These are phyloP conservation scores for Saccharomycopsis javanensis DNA, from an alignment of 805 yeast genomes.

Conservation along the genomic window DNA sequence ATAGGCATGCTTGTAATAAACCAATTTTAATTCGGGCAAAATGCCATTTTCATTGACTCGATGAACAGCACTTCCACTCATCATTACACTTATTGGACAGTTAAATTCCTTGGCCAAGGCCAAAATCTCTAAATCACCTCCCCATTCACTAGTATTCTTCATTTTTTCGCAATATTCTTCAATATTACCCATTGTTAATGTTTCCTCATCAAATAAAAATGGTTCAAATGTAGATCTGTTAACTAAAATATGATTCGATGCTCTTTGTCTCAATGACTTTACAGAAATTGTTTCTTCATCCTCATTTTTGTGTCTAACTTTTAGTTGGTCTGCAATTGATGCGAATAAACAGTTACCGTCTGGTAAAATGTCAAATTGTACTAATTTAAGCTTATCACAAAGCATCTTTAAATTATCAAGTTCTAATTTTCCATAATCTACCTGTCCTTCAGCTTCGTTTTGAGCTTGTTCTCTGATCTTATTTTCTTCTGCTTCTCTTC, in stretches of 20 bases:
- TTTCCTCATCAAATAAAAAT: conserved; percentile 70
- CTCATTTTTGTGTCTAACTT: conserved; percentile 35
- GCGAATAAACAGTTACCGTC: conserved; percentile 95
- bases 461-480: conserved; percentile 57
- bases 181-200: conserved; percentile 53
- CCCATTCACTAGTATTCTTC: conserved; percentile 85
- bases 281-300: conserved; percentile 26
- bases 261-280: conserved; percentile 47
- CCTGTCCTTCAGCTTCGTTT: conserved; percentile 53
- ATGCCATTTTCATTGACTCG: conserved; percentile 49
- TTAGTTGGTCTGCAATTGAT: conserved; percentile 71
- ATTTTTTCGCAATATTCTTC: conserved; percentile 60
- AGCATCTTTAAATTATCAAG: conserved; percentile 50
- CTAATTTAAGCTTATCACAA: conserved; percentile 40
- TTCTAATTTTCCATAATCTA: conserved; percentile 67
- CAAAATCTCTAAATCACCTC: conserved; percentile 85
- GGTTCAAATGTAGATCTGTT: conserved; percentile 70
- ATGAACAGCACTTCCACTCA: conserved; percentile 66
- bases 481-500: conserved; percentile 60
- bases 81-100: conserved; percentile 65
- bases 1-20: conserved; percentile 74
- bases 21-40: conserved; percentile 53
- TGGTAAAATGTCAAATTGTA: conserved; percentile 63
- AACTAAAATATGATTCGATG: conserved; percentile 56
- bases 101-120: conserved; percentile 67